Conservation (phyloP, 805 yeast genomes). For the Sungouiozyma intestinalis region DNA sequence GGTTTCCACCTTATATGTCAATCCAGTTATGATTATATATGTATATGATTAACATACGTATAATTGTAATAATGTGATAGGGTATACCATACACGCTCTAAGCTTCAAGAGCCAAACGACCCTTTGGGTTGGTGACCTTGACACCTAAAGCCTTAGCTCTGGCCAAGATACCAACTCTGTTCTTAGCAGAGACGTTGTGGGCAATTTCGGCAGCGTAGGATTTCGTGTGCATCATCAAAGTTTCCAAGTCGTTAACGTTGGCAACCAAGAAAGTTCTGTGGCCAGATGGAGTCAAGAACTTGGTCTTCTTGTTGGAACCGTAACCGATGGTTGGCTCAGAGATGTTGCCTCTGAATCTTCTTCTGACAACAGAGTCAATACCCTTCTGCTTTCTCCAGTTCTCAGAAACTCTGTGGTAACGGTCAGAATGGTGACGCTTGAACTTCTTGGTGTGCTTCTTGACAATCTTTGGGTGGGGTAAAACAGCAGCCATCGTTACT, state of each 20-base stretch:
- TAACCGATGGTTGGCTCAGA: slow-evolving; percentile 99
- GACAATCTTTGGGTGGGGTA: slow-evolving; percentile 98
- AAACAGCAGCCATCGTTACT: slow-evolving; percentile 81
- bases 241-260: slow-evolving; percentile 89
- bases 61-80: too few relatives aligned
- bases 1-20: background rate
- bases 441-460: slow-evolving; percentile 98
- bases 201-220: slow-evolving; percentile 99
- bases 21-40: background rate
- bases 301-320: slow-evolving; percentile 99
- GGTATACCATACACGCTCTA: slow-evolving; percentile 32
- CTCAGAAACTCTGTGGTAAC: slow-evolving; percentile 96
- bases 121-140: slow-evolving; percentile 98
- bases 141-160: slow-evolving; percentile 98
- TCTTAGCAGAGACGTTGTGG: slow-evolving; percentile 95
- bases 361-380: slow-evolving; percentile 99
- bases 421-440: slow-evolving; percentile 99
- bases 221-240: slow-evolving; percentile 92
- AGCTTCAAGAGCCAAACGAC: slow-evolving; percentile 97
- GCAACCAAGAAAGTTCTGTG: slow-evolving; percentile 93
- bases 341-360: slow-evolving; percentile 99
- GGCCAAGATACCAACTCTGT: slow-evolving; percentile 92
- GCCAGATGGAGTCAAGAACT: slow-evolving; percentile 92
- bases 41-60: background rate
- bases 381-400: slow-evolving; percentile 99